Percentiles rank a stretch among this genome's conserved stretches.
Evolutionary conservation across 148 eudicot genomes (phyloP).

Genomic region (Rhododendron kiyosumense): DNA sequence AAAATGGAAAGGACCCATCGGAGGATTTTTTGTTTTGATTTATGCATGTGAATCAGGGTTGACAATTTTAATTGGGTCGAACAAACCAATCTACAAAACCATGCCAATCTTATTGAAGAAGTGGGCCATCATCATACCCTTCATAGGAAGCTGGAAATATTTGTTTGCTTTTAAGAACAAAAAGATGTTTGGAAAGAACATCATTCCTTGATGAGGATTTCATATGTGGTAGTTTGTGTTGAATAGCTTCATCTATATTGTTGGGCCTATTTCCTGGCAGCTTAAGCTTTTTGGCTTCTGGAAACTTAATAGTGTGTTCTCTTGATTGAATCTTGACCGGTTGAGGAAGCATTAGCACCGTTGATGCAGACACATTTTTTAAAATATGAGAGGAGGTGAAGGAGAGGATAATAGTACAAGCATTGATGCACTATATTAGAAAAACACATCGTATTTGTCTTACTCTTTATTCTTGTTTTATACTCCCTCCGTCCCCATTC

Average conservation of each 20-base stretch:
- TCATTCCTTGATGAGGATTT: neutral
- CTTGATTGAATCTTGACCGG: neutral
- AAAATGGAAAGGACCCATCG: neutral
- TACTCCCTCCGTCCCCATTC: too few species aligned
- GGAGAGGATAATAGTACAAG: neutral
- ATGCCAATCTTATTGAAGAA: neutral
- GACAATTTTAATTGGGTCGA: neutral
- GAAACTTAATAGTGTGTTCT: too few species aligned
- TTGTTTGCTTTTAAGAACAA: neutral
- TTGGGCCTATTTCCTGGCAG: too few species aligned
- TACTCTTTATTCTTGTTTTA: neutral
- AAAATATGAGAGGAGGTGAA: neutral
- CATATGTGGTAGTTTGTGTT: neutral
- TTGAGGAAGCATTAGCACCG: neutral
- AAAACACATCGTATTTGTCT: neutral
- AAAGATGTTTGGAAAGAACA: neutral
- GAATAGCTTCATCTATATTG: too few species aligned
- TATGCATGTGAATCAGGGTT: neutral
- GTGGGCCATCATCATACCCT: neutral
- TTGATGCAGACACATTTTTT: neutral
- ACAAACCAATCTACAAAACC: neutral
- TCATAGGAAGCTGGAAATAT: neutral
- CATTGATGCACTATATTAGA: neutral
- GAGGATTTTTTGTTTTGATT: neutral
- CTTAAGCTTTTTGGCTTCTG: too few species aligned